These are phyloP conservation scores for Sodiomyces alkalinus DNA, from an alignment of 2,329 filamentous ascomycete species.

Conservation along the genomic window DNA sequence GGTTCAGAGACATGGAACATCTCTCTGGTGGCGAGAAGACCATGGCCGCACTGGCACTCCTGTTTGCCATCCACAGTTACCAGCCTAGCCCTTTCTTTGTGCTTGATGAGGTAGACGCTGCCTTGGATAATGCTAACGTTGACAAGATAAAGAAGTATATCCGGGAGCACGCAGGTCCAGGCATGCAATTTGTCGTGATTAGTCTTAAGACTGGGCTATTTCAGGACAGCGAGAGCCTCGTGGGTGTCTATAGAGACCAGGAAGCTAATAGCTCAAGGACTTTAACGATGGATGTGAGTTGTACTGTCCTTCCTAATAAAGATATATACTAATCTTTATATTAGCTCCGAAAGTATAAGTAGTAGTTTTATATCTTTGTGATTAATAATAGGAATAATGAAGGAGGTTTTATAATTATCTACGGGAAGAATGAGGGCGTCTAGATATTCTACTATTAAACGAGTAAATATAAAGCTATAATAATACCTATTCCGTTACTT, in stretches of 20 bases:
- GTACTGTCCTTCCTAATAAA: no score
- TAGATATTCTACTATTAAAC: no score
- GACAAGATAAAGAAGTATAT: slow-evolving; percentile 95
- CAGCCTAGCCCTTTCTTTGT: slow-evolving; percentile 96
- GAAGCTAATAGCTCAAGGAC: slow-evolving; percentile 82
- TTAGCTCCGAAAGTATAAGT: no score
- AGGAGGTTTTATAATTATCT: no score
- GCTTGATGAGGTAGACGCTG: slow-evolving; percentile 93
- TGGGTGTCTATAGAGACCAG: slow-evolving; percentile 93
- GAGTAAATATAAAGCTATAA: no score
- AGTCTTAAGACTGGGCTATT: slow-evolving; percentile 90
- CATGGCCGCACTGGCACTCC: slow-evolving; percentile 88
- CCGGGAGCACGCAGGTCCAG: slow-evolving; percentile 79
- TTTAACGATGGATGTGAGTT: slow-evolving; percentile 85
- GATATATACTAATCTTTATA: no score
- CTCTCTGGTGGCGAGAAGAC: slow-evolving; percentile 96
- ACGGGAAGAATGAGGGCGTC: no score
- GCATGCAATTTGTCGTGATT: slow-evolving; percentile 99
- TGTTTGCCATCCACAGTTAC: slow-evolving; percentile 94
- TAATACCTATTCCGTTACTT: no score
- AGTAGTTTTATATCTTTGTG: no score
- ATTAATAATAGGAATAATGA: no score
- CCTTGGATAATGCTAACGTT: slow-evolving; percentile 95
- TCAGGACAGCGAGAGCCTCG: slow-evolving; percentile 88
- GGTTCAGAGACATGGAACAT: slow-evolving; percentile 98